A percentile compares a stretch with the other conserved stretches of the same genome.
These are phyloP conservation scores for Trametes meyenii DNA, from an alignment of 768 basidiomycete genomes.

Conservation along the genomic window DNA sequence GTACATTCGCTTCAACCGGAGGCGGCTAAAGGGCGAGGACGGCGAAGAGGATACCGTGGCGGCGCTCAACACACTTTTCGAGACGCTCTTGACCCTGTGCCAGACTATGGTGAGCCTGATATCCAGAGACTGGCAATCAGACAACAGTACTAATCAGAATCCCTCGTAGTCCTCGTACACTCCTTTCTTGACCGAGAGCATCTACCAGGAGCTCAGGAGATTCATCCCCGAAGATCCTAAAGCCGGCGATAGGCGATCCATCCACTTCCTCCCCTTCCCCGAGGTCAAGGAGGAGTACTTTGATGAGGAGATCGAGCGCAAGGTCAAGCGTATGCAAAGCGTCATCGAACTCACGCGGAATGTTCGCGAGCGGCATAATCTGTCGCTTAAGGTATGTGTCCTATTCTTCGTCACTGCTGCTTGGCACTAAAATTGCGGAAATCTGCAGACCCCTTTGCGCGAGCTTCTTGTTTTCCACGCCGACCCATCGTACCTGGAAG, in stretches of 20 bases:
- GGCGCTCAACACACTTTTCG: conserved; percentile 95
- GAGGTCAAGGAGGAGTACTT: conserved; percentile 94
- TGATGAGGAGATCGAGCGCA: conserved; percentile 89
- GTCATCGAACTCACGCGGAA: conserved; percentile 92
- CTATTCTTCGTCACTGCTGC: neutral
- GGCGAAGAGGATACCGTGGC: conserved; percentile 83
- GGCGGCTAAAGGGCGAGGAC: conserved; percentile 93
- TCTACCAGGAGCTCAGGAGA: conserved; percentile 88
- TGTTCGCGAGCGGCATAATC: conserved; percentile 82
- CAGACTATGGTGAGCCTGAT: conserved; percentile 86
- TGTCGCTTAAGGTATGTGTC: conserved; percentile 80
- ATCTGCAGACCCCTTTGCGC: conserved; percentile 79
- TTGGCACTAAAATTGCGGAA: neutral
- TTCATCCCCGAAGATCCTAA: conserved; percentile 79
- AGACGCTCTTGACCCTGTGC: conserved; percentile 91
- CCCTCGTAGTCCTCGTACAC: conserved; percentile 87
- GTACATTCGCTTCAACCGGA: conserved; percentile 99
- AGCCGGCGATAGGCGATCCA: conserved; percentile 80
- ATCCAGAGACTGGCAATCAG: neutral
- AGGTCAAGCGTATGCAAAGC: conserved; percentile 92
- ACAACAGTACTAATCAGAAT: neutral
- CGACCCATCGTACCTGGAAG: conserved; percentile 78
- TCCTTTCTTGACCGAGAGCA: conserved; percentile 95
- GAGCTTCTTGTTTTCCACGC: conserved; percentile 95
- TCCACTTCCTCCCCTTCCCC: conserved; percentile 96